Evolutionary conservation across 306 rosid species (phyloP).

Genomic region (Dalbergia oliveri): DNA sequence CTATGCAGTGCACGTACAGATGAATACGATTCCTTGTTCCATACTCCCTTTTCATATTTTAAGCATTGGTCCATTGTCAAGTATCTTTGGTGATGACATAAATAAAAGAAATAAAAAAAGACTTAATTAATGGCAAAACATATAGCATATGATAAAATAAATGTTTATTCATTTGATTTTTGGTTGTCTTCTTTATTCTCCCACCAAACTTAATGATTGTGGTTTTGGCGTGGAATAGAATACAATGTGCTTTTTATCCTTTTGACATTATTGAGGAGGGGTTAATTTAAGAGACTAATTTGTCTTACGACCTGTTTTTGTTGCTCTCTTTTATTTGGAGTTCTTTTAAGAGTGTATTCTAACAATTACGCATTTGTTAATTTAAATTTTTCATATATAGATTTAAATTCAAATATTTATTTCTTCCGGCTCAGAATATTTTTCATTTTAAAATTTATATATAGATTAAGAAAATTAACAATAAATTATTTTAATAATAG

Average conservation of each 20-base stretch:
- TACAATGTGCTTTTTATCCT: background rate
- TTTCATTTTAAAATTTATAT: too few species aligned
- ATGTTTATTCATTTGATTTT: background rate
- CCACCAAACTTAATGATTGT: slow-evolving; percentile 33
- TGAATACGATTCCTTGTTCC: background rate
- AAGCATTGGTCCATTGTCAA: slow-evolving; percentile 20
- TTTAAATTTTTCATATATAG: too few species aligned
- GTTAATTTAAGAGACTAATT: too few species aligned
- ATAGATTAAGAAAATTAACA: too few species aligned
- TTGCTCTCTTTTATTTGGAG: too few species aligned
- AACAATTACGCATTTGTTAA: background rate
- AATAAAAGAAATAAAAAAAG: background rate
- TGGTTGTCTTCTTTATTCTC: slow-evolving; percentile 36
- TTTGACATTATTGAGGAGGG: background rate
- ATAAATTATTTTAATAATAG: too few species aligned
- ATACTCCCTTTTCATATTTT: background rate
- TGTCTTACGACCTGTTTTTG: too few species aligned
- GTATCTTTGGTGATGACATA: slow-evolving; percentile 23
- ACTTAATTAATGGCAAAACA: slow-evolving; percentile 2
- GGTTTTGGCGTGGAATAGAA: background rate
- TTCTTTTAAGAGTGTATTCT: background rate
- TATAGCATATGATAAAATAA: background rate
- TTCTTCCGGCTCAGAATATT: too few species aligned
- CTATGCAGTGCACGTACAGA: background rate
- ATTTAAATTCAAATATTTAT: too few species aligned